Percentiles rank a stretch among this genome's conserved stretches.
These are phyloP conservation scores for Trifolium subterraneum DNA, from an alignment of 306 rosid genomes.

Conservation along the genomic window DNA sequence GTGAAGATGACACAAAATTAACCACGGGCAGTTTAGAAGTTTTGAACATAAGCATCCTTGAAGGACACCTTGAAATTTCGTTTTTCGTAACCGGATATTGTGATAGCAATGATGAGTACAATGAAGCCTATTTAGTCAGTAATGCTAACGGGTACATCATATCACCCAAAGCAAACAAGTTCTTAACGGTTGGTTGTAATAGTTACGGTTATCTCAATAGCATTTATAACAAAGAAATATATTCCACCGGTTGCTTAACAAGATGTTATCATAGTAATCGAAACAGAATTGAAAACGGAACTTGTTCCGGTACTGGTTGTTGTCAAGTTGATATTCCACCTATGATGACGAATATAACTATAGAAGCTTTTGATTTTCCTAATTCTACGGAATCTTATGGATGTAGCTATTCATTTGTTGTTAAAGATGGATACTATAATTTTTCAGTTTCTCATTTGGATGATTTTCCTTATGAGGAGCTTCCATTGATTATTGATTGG, in stretches of 20 bases:
- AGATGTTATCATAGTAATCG: constrained; percentile 1
- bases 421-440: neutral
- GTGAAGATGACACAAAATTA: neutral
- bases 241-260: neutral
- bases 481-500: neutral
- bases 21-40: neutral
- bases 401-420: constrained; percentile 32
- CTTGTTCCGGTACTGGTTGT: neutral
- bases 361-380: neutral
- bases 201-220: neutral
- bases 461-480: neutral
- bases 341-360: neutral
- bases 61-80: neutral
- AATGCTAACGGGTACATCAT: neutral
- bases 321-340: neutral
- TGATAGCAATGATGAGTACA: accelerated
- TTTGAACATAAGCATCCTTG: neutral
- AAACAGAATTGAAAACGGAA: neutral
- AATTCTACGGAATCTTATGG: neutral
- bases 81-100: neutral
- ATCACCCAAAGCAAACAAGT: constrained; percentile 22
- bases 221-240: too few species aligned
- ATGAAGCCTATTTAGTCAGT: neutral
- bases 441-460: neutral
- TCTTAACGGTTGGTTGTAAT: neutral